These are phyloP conservation scores for Blastocystis sp. DNA, from an alignment of 352 stramenopile species.

Conservation along the genomic window DNA sequence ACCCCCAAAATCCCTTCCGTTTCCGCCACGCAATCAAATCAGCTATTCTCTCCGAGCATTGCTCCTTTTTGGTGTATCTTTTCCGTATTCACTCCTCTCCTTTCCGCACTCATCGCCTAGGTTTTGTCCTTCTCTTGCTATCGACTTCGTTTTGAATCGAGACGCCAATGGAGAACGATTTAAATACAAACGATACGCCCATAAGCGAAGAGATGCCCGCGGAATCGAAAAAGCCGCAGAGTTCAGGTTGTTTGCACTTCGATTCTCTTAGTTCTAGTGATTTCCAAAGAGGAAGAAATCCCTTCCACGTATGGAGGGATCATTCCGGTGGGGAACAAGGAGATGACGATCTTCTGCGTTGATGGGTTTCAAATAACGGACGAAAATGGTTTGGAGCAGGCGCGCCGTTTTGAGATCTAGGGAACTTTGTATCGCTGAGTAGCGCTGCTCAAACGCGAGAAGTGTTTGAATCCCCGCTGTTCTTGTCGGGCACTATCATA, in stretches of 20 bases:
- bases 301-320: background rate
- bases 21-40: no score
- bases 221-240: no score
- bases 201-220: no score
- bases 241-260: background rate
- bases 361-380: conserved; percentile 43
- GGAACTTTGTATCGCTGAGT: conserved; percentile 24
- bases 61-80: no score
- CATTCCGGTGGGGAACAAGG: background rate
- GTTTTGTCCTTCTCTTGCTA: no score
- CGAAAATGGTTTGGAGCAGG: background rate
- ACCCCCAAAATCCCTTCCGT: no score
- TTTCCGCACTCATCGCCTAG: no score
- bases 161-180: background rate
- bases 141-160: no score
- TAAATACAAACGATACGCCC: background rate
- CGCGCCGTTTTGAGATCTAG: background rate
- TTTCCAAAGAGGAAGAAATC: conserved; percentile 36
- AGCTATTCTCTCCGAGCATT: no score
- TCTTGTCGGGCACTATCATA: conserved; percentile 9
- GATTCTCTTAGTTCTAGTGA: background rate
- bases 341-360: conserved; percentile 57
- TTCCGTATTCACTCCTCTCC: no score
- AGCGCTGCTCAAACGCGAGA: conserved; percentile 17
- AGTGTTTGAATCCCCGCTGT: background rate